These are phyloP conservation scores for Thalassiosira ordinaria DNA, from an alignment of 352 stramenopile species.

Conservation along the genomic window DNA sequence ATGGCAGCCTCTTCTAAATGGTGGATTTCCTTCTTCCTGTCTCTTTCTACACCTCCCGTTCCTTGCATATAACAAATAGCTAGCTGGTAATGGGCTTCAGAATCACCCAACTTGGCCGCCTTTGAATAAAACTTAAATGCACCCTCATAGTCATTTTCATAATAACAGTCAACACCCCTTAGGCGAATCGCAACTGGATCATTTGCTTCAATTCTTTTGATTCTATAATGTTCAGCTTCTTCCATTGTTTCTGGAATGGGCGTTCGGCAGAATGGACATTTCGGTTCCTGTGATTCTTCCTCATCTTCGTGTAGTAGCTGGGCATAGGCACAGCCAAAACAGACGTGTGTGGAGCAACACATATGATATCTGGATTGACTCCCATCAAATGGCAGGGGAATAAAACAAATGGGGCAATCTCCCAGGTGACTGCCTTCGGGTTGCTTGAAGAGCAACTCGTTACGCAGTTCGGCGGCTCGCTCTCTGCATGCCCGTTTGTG, in stretches of 20 bases:
- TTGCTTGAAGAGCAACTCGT: conserved; percentile 7
- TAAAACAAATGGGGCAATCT: background rate
- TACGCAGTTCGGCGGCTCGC: background rate
- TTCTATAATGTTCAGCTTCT: too few species aligned
- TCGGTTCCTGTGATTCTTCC: too few species aligned
- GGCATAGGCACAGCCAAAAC: background rate
- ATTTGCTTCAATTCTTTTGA: conserved; percentile 5
- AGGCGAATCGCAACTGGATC: background rate
- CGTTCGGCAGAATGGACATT: too few species aligned
- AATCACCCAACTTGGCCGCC: background rate
- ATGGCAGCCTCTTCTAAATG: background rate
- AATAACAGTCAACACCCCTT: background rate
- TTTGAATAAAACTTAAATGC: background rate
- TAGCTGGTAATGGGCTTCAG: background rate
- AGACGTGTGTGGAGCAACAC: background rate
- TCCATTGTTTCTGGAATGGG: too few species aligned
- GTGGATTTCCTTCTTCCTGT: background rate
- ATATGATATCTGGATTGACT: background rate
- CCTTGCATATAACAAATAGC: background rate
- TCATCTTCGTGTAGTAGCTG: background rate
- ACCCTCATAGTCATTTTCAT: background rate
- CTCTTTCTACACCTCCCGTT: background rate
- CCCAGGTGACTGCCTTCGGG: background rate
- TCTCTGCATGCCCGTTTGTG: conserved; percentile 3
- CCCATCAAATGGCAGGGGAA: background rate